Percentiles rank a stretch among this genome's conserved stretches.
Evolutionary conservation across 2,329 filamentous ascomycete genomes (phyloP).

Genomic region (Drechslerella dactyloides): DNA sequence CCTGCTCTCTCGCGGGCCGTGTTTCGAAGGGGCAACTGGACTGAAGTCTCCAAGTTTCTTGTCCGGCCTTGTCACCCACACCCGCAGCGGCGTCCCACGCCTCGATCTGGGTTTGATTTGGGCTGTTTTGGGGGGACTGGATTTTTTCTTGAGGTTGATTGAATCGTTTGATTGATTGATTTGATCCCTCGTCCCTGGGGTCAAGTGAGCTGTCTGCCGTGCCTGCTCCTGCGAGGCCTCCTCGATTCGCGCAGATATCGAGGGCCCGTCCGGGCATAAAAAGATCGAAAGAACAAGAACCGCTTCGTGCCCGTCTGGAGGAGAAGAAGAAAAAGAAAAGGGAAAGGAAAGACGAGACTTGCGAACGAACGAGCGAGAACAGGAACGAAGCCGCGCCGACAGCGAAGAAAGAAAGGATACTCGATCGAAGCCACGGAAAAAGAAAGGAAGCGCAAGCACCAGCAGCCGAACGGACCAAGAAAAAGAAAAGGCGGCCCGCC

Average conservation of each 20-base stretch:
- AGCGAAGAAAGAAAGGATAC: background rate
- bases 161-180: too few relatives aligned
- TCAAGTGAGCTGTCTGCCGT: too few relatives aligned
- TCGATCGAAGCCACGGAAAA: too few relatives aligned
- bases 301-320: too few relatives aligned
- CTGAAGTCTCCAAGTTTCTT: constrained; percentile 2
- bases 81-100: constrained; percentile 1
- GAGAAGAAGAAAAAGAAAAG: background rate
- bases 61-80: constrained; percentile 6
- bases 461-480: constrained; percentile 1
- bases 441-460: background rate
- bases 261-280: background rate
- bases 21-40: constrained; percentile 41
- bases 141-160: too few relatives aligned
- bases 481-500: constrained; percentile 2
- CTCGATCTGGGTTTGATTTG: too few relatives aligned
- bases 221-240: background rate
- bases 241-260: background rate
- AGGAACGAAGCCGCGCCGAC: background rate
- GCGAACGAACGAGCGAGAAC: background rate
- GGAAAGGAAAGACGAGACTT: background rate
- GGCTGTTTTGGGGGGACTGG: too few relatives aligned
- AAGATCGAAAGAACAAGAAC: background rate
- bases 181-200: too few relatives aligned
- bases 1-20: constrained; percentile 14